Evolutionary conservation across 1,284 basidiomycete genomes (phyloP).

Genomic region (Albatrellus sp.): DNA sequence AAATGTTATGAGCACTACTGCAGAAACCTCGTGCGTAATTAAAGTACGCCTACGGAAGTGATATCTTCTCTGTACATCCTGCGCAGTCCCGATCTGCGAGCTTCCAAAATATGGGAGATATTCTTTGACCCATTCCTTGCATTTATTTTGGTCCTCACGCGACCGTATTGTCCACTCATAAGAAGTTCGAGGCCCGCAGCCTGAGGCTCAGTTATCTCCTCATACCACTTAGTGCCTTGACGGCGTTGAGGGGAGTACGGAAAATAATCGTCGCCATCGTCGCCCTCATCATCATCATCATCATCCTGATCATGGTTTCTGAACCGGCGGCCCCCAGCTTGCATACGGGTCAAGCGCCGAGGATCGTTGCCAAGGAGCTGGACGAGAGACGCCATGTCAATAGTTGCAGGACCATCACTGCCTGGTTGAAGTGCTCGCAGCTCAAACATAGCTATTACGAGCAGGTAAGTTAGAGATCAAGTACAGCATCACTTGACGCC

Average conservation of each 20-base stretch:
- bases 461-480: neutral
- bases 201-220: constrained; percentile 53
- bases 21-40: neutral
- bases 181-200: constrained; percentile 61
- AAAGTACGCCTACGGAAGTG: constrained; percentile 26
- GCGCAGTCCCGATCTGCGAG: constrained; percentile 25
- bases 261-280: constrained; percentile 21
- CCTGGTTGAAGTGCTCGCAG: neutral
- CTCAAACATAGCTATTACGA: neutral
- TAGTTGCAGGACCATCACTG: neutral
- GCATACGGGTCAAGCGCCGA: neutral
- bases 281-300: constrained; percentile 21
- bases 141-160: constrained; percentile 37
- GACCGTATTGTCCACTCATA: constrained; percentile 79
- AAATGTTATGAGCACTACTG: neutral
- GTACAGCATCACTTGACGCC: neutral
- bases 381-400: neutral
- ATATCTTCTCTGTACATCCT: constrained; percentile 40
- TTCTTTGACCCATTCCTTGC: constrained; percentile 24
- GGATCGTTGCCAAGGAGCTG: neutral
- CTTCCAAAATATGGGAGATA: constrained; percentile 34
- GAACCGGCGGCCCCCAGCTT: neutral
- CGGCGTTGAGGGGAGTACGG: neutral
- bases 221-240: constrained; percentile 26
- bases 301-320: constrained; percentile 9